These are phyloP conservation scores for Capsicum baccatum DNA, from an alignment of 257 asterid genomes.

Conservation along the genomic window DNA sequence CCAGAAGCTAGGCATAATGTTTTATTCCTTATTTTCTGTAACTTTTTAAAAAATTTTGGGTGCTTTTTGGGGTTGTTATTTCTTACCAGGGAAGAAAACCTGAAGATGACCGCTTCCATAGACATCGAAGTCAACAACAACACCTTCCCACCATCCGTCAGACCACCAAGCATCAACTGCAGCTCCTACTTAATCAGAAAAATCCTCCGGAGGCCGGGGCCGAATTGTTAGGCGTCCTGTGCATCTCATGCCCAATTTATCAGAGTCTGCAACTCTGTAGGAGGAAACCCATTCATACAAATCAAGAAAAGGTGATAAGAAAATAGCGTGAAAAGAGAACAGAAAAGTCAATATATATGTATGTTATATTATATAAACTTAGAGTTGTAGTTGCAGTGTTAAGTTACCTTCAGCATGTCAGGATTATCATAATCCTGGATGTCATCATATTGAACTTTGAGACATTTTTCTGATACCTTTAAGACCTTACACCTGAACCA, in stretches of 20 bases:
- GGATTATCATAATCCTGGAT: slow-evolving; percentile 39
- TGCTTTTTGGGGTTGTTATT: no score
- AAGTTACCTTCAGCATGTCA: slow-evolving; percentile 49
- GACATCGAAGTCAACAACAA: no score
- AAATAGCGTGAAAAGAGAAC: not conserved
- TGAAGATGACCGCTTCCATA: no score
- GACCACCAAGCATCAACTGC: no score
- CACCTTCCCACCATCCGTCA: no score
- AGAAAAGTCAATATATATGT: not conserved
- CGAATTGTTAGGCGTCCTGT: no score
- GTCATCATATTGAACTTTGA: slow-evolving; percentile 59
- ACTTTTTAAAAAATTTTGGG: no score
- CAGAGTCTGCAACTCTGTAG: no score
- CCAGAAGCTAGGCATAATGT: not conserved
- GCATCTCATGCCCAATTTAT: no score
- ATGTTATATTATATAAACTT: not conserved
- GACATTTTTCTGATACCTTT: slow-evolving; percentile 31
- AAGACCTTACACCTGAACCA: slow-evolving; percentile 68
- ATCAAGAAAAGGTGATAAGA: not conserved
- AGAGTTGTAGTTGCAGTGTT: not conserved
- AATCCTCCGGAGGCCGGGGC: slow-evolving; percentile 2
- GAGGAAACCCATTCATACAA: slow-evolving; percentile 42
- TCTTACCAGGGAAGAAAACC: no score
- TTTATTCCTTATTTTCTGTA: no score
- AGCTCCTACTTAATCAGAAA: slow-evolving; percentile 35